Base-by-base conservation (phyloP, 177 flowering plant species). In the Vitis hybrid region DNA sequence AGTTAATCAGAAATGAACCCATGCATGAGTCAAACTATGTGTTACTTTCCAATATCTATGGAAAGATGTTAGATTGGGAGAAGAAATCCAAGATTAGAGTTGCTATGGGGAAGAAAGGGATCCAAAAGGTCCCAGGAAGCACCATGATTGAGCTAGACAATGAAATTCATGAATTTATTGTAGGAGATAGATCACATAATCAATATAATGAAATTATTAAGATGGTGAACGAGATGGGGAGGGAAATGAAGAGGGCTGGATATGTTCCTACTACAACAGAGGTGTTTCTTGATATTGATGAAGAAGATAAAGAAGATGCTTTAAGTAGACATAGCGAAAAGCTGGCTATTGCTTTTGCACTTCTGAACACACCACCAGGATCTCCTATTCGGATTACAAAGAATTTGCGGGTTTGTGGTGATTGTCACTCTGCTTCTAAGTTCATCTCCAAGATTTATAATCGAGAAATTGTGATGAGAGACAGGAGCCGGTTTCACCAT, bases 191-290 rank as follows among this genome's bases (percentile, higher is more conserved):
- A 78, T 76, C 82, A 0, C 91, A 87, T 45, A n/a, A 57, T 17
- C 77, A 84, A 56, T 78, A 70, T 71, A 78, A 74, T 57, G 82
- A 87, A 72, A 87, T 88, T 4, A 81, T 81, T 52, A 81, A 83
- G 73, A 87, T 88, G 94, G 65, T 90, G 32, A 91, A 88, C 49
- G 94, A 88, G 77, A 85, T 90, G 86, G 85, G 84, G n/a, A 79
- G 79, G 76, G 74, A 87, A 74, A 66, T 88, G 70, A 84, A 82
- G 74, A 77, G 23, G 65, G 89, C 91, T 51, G 94, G 94, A 54
- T 88, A 84, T 77, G 75, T 77, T 62, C 86, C 90, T 10, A 66
- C 81, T 5, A 88, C 89, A 52, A 76, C 88, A 19, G 89, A 87
- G 61, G 91, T 88, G 63, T 72, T 87, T 52, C 84, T 87, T 15